Evolutionary conservation across 805 yeast genomes (phyloP), one percentile per base, ranked within the genome.

Genomic region (Wickerhamomyces pijperi): DNA sequence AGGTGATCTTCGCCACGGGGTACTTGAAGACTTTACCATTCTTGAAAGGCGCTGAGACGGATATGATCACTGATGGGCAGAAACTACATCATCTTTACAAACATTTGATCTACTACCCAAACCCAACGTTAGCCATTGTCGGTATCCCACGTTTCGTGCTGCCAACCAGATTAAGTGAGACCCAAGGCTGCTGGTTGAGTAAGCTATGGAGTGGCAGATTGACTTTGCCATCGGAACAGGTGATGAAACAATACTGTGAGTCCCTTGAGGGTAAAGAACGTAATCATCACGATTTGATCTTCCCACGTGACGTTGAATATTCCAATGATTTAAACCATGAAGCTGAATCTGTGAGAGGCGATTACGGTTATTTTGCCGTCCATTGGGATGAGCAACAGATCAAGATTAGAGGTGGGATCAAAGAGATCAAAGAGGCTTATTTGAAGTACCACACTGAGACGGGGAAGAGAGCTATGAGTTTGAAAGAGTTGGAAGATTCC

Each of bases 1-100:
- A 53, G 18, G 61, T 84, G 9, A 61, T 83, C 9, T 81, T 77
- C 54, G 82, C 84, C 37, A 83, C 94, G 0, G 94, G 94, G 1
- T 84, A 82, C 55, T 61, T 74, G 35, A 76, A 76, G 50, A 69
- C 74, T 29, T 64, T 73, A 40, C 92, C 94, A 17, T 81, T 73
- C 47, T 55, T 84, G 37, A 65, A 70, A 41, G 45, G 36, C 15
- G 48, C 47, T 29, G 29, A 21, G 9, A 7, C 23, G 9, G 45
- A 44, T 12, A 41, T 70, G 20, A 59, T 70, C 23, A 64, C 76
- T 1, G 55, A 61, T 38, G 79, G 80, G 1, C 53, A 50, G 13
- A 64, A 72, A 28, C 65, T 76, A 9, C 65, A 67, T 36, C 70
- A 74, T 17, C 48, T 78, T 11, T 82, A 76, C 65, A 68, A 71